A percentile compares a stretch with the other conserved stretches of the same genome.
phyloP scores from a whole-genome alignment of 768 basidiomycete species.

The Agaricus blazei region DNA sequence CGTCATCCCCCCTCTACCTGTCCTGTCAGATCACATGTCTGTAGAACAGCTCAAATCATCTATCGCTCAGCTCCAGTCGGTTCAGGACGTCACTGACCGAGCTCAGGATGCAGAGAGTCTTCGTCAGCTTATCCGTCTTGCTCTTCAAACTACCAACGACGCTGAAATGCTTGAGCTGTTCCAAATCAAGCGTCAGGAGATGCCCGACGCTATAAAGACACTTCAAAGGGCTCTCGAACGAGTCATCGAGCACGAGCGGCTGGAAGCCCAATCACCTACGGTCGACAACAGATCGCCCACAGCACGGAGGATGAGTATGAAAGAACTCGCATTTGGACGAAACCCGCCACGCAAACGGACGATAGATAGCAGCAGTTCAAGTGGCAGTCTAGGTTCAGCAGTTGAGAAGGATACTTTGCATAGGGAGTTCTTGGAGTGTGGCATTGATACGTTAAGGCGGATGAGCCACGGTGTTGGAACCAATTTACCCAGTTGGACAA shows the following conservation, averaged over 20 bases:
- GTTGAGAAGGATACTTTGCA: slow-evolving; percentile 39
- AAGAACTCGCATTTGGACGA: neutral
- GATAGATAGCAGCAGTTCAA: slow-evolving; percentile 18
- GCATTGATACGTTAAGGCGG: slow-evolving; percentile 65
- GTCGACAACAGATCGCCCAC: neutral
- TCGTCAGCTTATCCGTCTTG: slow-evolving; percentile 51
- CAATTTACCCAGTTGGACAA: slow-evolving; percentile 68
- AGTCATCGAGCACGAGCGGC: slow-evolving; percentile 23
- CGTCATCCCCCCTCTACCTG: neutral
- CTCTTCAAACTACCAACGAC: slow-evolving; percentile 55
- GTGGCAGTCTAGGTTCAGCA: slow-evolving; percentile 10
- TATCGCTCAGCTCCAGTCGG: slow-evolving; percentile 20
- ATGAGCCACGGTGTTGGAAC: slow-evolving; percentile 41
- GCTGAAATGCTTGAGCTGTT: slow-evolving; percentile 58
- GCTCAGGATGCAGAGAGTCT: slow-evolving; percentile 52
- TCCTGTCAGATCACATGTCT: neutral
- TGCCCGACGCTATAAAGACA: slow-evolving; percentile 79
- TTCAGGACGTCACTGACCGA: slow-evolving; percentile 36
- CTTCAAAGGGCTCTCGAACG: slow-evolving; percentile 54
- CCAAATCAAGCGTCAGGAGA: slow-evolving; percentile 59
- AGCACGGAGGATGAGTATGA: slow-evolving; percentile 15
- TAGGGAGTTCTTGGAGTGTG: slow-evolving; percentile 64
- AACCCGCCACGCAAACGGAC: slow-evolving; percentile 17
- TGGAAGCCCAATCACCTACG: slow-evolving; percentile 22
- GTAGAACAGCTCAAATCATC: slow-evolving; percentile 17